Percentiles rank a stretch among this genome's conserved stretches.
These are phyloP conservation scores for Perkinsus olseni DNA, from an alignment of 169 alveolate species.

Conservation along the genomic window DNA sequence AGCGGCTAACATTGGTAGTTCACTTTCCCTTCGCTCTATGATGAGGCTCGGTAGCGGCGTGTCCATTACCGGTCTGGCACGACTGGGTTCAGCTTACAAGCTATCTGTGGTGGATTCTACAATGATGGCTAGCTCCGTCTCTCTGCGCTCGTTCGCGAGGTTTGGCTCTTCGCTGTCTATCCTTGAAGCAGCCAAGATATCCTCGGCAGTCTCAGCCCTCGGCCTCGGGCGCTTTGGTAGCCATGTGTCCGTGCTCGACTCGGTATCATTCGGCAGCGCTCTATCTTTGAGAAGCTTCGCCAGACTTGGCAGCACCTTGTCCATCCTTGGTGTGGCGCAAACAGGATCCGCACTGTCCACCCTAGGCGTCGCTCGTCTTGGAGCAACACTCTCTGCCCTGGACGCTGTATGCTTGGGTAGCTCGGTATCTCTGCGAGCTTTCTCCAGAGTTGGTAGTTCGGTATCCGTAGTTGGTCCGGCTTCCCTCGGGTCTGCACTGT, in stretches of 20 bases:
- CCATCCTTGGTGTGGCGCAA: neutral
- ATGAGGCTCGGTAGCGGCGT: neutral
- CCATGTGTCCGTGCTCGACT: neutral
- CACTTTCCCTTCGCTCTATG: neutral
- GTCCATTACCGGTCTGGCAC: neutral
- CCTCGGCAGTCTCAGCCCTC: neutral
- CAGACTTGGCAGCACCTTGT: neutral
- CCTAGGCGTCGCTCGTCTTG: neutral
- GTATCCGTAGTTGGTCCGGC: neutral
- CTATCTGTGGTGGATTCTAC: neutral
- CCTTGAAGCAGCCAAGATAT: neutral
- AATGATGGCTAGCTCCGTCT: neutral
- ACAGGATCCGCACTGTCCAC: neutral
- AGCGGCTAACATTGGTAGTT: neutral
- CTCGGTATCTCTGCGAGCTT: neutral
- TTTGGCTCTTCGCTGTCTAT: neutral
- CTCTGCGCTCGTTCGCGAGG: neutral
- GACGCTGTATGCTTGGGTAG: neutral
- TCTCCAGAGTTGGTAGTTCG: neutral
- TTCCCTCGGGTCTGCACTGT: neutral
- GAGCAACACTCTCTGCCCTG: neutral
- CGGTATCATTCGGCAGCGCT: neutral
- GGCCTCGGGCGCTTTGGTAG: neutral
- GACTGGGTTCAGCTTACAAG: neutral
- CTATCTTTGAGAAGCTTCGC: neutral